phyloP scores from a whole-genome alignment of 805 yeast genomes.

The Candida piceae region DNA sequence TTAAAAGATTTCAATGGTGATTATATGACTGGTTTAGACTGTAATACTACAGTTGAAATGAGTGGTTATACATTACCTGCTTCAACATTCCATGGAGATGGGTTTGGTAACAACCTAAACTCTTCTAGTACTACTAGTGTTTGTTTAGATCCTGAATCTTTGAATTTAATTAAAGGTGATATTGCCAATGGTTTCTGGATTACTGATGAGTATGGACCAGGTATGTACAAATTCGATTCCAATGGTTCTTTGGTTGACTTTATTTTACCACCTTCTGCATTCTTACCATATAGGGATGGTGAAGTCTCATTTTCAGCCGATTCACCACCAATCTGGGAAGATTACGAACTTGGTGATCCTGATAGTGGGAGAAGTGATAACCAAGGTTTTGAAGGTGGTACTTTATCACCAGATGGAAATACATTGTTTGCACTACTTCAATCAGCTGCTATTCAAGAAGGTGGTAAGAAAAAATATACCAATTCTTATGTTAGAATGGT shows the following conservation, averaged over 20 bases:
- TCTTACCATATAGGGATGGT: conserved; percentile 25
- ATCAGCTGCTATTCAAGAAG: conserved; percentile 29
- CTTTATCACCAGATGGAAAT: conserved; percentile 29
- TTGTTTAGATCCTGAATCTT: conserved; percentile 28
- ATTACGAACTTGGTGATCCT: conserved; percentile 19
- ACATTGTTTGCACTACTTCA: conserved; percentile 24
- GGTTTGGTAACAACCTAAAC: conserved; percentile 24
- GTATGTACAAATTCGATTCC: conserved; percentile 23
- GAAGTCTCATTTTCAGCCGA: conserved; percentile 22
- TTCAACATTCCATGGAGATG: conserved; percentile 25
- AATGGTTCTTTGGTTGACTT: conserved; percentile 24
- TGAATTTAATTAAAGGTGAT: conserved; percentile 25
- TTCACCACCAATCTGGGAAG: conserved; percentile 24
- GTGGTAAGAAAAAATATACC: conserved; percentile 24
- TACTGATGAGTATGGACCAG: conserved; percentile 32
- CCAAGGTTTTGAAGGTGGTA: conserved; percentile 30
- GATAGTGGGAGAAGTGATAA: conserved; percentile 28
- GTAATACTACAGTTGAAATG: conserved; percentile 21
- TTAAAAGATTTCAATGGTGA: conserved; percentile 28
- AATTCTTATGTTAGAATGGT: conserved; percentile 21
- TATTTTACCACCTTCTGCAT: conserved; percentile 26
- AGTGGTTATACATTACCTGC: conserved; percentile 28
- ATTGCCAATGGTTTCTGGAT: conserved; percentile 30
- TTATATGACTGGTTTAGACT: conserved; percentile 27
- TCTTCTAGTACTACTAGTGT: conserved; percentile 22